Evolutionary conservation across 106 monocot genomes (phyloP), one percentile per base, ranked within the genome.

Genomic region (Ottelia alismoides): DNA sequence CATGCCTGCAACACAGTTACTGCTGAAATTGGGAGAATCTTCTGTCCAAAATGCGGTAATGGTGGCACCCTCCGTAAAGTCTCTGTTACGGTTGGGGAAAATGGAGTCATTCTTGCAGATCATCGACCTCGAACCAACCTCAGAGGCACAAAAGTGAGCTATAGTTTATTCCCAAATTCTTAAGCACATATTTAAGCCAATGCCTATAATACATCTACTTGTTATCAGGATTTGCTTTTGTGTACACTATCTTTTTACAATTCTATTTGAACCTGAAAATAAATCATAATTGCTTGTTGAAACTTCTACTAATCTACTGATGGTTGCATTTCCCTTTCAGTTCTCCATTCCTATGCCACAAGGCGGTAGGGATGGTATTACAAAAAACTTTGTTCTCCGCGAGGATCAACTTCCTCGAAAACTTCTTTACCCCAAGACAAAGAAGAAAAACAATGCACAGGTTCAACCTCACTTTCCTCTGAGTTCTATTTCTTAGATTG

Each of bases 11-110:
- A 82, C 55, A 85, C 79, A 54, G 79, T 98, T 64, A 89, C 89
- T 19, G 71, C 81, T 43, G 96, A 98, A 62, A 79, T 82, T 47
- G 96, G 96, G 27, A 76, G 82, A 45, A 79, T 98, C 64, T 98
- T 98, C 69, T 98, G 96, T 53, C 96, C 96, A 45, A 88, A 98
- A 60, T 98, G 96, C 63, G 96, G 96, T 22, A 98, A 89, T 68
- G 96, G 96, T 47, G 96, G 96, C 45, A 98, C 96, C 17, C 52
- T 98, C 52, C 73, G 96, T 18, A 98, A 89, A 53, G 96, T 98
- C 12, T 98, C 96, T 30, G 79, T 85, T n/a, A 89, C 89, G 35
- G 79, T 98, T 60, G 79, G 70, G 52, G 89, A 85, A 74, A 89
- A 88, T 72, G 96, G 84, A 29, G 70, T 98, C 27, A 44, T 76